phyloP scores from a whole-genome alignment of 1,139 yeast species.

The Magnusiomyces paraingens region DNA sequence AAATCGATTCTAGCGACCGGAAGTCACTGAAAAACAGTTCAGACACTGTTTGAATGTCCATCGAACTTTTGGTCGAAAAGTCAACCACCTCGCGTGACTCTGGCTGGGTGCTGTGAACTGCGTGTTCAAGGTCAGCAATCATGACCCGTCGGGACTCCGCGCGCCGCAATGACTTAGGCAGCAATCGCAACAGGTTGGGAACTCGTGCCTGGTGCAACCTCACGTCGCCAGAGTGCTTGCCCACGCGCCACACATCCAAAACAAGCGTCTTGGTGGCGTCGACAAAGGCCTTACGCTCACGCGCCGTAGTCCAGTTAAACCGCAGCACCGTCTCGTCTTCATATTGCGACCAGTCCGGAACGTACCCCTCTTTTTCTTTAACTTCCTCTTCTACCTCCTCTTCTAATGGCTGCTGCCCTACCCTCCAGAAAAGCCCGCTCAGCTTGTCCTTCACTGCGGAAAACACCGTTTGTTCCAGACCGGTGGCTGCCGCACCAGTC shows the following conservation, averaged over 20 bases:
- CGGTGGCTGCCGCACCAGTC: no score
- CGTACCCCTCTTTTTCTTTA: background rate
- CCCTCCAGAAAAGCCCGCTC: slow-evolving; percentile 1
- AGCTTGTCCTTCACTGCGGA: slow-evolving; percentile 5
- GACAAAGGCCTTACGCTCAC: slow-evolving; percentile 26
- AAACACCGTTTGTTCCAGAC: background rate
- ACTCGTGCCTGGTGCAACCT: slow-evolving; percentile 26
- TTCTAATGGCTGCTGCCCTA: no score
- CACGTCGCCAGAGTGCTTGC: slow-evolving; percentile 26
- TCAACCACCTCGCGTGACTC: slow-evolving; percentile 5
- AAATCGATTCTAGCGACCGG: slow-evolving; percentile 60
- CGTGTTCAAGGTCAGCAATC: slow-evolving; percentile 30
- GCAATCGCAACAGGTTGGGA: slow-evolving; percentile 25
- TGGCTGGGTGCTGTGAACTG: slow-evolving; percentile 28
- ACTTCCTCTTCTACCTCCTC: no score
- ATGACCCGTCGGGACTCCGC: slow-evolving; percentile 21
- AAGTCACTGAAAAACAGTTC: slow-evolving; percentile 59
- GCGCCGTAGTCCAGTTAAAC: slow-evolving; percentile 27
- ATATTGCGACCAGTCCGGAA: slow-evolving; percentile 37
- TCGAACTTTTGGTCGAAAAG: background rate
- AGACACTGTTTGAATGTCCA: slow-evolving; percentile 13
- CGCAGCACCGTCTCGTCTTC: slow-evolving; percentile 48
- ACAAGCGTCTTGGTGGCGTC: slow-evolving; percentile 29
- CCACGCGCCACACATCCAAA: slow-evolving; percentile 36
- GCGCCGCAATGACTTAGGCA: slow-evolving; percentile 28